phyloP scores from a whole-genome alignment of 495 filamentous ascomycete species.

The Daldinia vernicosa region DNA sequence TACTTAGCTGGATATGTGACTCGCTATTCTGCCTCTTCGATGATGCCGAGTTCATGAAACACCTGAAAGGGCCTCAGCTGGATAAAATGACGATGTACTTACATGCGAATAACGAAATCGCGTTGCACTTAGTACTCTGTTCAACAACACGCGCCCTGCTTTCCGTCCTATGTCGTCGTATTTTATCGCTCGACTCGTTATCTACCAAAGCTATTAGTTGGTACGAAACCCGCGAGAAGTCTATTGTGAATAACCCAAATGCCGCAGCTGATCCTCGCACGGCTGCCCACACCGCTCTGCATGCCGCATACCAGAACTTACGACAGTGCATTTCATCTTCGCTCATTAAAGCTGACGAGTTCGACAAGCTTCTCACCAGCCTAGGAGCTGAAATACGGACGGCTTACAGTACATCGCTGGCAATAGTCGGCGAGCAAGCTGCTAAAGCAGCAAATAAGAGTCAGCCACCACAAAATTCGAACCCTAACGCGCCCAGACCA shows the following conservation, averaged over 20 bases:
- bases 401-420: slow-evolving; percentile 54
- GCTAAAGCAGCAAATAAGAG: slow-evolving; percentile 38
- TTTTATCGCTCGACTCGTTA: slow-evolving; percentile 58
- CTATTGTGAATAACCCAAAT: slow-evolving; percentile 16
- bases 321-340: slow-evolving; percentile 50
- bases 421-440: slow-evolving; percentile 47
- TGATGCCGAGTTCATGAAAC: slow-evolving; percentile 57
- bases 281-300: slow-evolving; percentile 46
- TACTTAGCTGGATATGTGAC: slow-evolving; percentile 74
- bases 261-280: slow-evolving; percentile 36
- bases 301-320: slow-evolving; percentile 60
- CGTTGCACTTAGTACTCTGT: slow-evolving; percentile 74
- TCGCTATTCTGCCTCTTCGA: slow-evolving; percentile 70
- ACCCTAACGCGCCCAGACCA: slow-evolving; percentile 35
- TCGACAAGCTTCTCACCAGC: slow-evolving; percentile 58
- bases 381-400: slow-evolving; percentile 57
- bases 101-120: slow-evolving; percentile 58
- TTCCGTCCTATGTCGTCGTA: slow-evolving; percentile 70
- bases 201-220: slow-evolving; percentile 49
- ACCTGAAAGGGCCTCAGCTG: slow-evolving; percentile 57
- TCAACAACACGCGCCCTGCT: slow-evolving; percentile 78
- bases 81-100: slow-evolving; percentile 57
- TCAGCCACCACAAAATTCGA: slow-evolving; percentile 39
- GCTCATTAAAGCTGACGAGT: slow-evolving; percentile 56
- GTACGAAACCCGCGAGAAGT: slow-evolving; percentile 48